A percentile compares a stretch with the other conserved stretches of the same genome.
These are phyloP conservation scores for Verticillium albo-atrum DNA, from an alignment of 2,329 filamentous ascomycete genomes.

Conservation along the genomic window DNA sequence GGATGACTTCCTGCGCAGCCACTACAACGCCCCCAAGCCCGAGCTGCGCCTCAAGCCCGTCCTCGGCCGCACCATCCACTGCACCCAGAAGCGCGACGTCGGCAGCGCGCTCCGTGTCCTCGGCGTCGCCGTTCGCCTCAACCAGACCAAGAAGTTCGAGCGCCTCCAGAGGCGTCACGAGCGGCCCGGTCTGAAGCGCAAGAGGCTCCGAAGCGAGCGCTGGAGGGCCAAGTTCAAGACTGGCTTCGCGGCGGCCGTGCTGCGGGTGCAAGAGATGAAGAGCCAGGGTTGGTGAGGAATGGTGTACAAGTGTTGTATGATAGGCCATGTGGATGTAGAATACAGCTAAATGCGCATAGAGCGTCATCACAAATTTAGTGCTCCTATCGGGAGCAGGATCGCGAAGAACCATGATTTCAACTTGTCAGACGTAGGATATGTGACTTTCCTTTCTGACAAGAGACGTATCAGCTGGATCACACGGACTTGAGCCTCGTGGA, in stretches of 20 bases:
- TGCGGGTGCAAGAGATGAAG: conserved; percentile 64
- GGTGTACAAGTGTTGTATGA: background rate
- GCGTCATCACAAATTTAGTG: background rate
- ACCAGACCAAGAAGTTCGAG: conserved; percentile 45
- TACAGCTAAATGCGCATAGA: background rate
- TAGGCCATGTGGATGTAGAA: conserved; percentile 3
- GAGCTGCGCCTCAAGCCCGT: conserved; percentile 34
- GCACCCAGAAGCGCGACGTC: conserved; percentile 38
- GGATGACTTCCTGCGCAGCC: conserved; percentile 14
- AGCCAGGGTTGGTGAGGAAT: conserved; percentile 68
- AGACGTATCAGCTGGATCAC: too few species aligned
- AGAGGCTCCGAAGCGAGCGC: conserved; percentile 65
- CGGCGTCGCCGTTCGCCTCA: conserved; percentile 35
- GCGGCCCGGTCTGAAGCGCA: conserved; percentile 69
- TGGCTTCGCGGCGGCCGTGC: conserved; percentile 62
- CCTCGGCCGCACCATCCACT: conserved; percentile 38
- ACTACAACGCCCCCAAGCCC: conserved; percentile 12
- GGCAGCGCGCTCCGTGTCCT: conserved; percentile 40
- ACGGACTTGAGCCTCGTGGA: too few species aligned
- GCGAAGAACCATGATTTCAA: too few species aligned
- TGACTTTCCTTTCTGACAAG: too few species aligned
- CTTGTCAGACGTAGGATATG: too few species aligned
- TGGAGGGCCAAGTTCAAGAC: conserved; percentile 66
- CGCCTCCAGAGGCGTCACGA: conserved; percentile 67
- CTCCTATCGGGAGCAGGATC: too few species aligned